Evolutionary conservation across 2,329 filamentous ascomycete genomes (phyloP).

Genomic region (Falciphora oryzae): DNA sequence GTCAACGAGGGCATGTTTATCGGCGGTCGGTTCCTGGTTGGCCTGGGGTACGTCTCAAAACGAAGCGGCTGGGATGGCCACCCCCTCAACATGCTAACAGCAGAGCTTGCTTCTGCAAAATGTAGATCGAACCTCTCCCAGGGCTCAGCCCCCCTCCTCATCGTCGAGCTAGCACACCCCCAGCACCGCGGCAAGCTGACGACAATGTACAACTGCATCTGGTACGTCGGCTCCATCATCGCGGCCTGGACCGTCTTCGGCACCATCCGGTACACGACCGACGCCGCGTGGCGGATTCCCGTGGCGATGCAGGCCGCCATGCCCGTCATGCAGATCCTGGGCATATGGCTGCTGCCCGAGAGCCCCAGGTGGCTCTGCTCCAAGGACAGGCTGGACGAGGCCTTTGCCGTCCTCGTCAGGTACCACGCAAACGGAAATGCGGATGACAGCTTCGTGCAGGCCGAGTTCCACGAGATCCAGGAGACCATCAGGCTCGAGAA

Average conservation of each 20-base stretch:
- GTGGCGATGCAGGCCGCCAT: constrained; percentile 16
- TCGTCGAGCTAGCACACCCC: constrained; percentile 14
- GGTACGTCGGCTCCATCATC: constrained; percentile 19
- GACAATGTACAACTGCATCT: constrained; percentile 4
- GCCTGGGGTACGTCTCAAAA: constrained; percentile 36
- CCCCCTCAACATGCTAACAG: too few species aligned
- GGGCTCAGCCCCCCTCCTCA: constrained; percentile 27
- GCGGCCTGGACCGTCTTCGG: constrained; percentile 42
- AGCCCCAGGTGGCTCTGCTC: constrained; percentile 32
- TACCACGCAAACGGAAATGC: constrained; percentile 28
- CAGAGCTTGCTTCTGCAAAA: too few species aligned
- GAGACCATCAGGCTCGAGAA: constrained; percentile 39
- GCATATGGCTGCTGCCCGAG: constrained; percentile 32
- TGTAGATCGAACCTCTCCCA: constrained; percentile 31
- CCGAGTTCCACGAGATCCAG: constrained; percentile 41
- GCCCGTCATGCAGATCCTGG: constrained; percentile 32
- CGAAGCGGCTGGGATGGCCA: too few species aligned
- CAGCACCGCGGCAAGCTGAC: constrained; percentile 14
- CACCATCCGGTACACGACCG: constrained; percentile 34
- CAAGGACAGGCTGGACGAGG: constrained; percentile 10
- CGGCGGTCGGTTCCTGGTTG: constrained; percentile 47
- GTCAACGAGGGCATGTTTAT: constrained; percentile 30
- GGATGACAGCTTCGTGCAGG: constrained; percentile 27
- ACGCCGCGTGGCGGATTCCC: constrained; percentile 33
- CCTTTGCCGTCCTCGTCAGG: constrained; percentile 16